phyloP scores from a whole-genome alignment of 2,329 filamentous ascomycete genomes.

The Corynespora cassiicola region DNA sequence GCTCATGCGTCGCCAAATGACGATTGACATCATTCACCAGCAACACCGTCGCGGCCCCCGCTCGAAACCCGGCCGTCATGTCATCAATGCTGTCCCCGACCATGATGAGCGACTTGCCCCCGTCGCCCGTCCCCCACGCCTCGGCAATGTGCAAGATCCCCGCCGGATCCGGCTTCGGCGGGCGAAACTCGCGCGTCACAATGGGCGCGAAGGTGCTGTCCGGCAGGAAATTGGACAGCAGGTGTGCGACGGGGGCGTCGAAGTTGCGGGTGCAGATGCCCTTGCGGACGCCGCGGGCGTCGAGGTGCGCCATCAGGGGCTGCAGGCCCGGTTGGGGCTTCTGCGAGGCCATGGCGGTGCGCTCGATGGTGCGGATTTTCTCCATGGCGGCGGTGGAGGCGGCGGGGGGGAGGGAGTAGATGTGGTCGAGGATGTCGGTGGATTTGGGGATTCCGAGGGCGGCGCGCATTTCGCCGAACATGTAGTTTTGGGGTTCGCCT shows the following conservation, averaged over 20 bases:
- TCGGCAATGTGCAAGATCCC: constrained; percentile 86
- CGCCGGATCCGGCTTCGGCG: constrained; percentile 86
- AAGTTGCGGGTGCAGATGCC: constrained; percentile 96
- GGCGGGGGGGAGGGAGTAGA: constrained; percentile 72
- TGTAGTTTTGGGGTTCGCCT: constrained; percentile 92
- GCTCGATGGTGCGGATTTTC: constrained; percentile 80
- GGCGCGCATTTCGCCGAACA: constrained; percentile 87
- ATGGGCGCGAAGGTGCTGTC: constrained; percentile 75
- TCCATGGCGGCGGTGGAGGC: constrained; percentile 71
- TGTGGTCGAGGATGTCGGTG: constrained; percentile 87
- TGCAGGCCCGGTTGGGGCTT: constrained; percentile 81
- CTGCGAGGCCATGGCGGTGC: constrained; percentile 79
- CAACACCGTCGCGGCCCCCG: constrained; percentile 89
- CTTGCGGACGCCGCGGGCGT: constrained; percentile 70
- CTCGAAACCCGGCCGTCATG: constrained; percentile 83
- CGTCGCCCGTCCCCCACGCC: constrained; percentile 66
- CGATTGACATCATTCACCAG: constrained; percentile 82
- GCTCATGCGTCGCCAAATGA: constrained; percentile 71
- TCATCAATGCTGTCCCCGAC: constrained; percentile 80
- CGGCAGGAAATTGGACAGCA: constrained; percentile 76
- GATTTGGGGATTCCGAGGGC: constrained; percentile 75
- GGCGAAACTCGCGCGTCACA: constrained; percentile 81
- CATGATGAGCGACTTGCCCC: constrained; percentile 57
- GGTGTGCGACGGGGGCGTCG: constrained; percentile 73
- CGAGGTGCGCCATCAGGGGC: constrained; percentile 82